Evolutionary conservation across 108 stramenopile genomes (phyloP).

Genomic region (Skeletonema grethae): DNA sequence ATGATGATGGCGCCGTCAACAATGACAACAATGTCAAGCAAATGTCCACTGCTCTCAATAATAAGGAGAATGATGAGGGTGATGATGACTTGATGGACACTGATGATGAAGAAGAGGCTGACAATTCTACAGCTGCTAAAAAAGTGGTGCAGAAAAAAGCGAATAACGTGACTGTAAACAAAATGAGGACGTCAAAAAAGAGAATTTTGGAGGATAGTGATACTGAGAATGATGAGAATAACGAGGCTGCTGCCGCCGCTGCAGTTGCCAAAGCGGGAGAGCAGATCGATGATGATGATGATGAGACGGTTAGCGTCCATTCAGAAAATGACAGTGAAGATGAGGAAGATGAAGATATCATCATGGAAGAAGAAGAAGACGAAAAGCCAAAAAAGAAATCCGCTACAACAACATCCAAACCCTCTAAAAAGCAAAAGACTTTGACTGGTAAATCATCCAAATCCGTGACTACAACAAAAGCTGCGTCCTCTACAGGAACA

Average conservation of each 20-base stretch:
- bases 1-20: not conserved
- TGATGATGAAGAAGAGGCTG: conserved; percentile 20
- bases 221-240: conserved; percentile 16
- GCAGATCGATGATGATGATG: conserved; percentile 27
- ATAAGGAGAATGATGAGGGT: not conserved
- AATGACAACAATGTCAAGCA: not conserved
- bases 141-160: not conserved
- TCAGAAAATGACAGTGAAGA: conserved; percentile 28
- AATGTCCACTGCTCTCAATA: not conserved
- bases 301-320: conserved; percentile 5
- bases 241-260: conserved; percentile 14
- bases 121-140: too few relatives aligned
- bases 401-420: not conserved
- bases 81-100: conserved; percentile 25
- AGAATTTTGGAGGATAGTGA: conserved; percentile 20
- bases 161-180: not conserved
- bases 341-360: conserved; percentile 4
- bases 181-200: conserved; percentile 16
- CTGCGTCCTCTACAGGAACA: conserved; percentile 11
- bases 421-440: conserved; percentile 32
- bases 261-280: not conserved
- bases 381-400: conserved; percentile 33
- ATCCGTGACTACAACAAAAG: not conserved
- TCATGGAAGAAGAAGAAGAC: conserved; percentile 24
- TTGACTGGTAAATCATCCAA: conserved; percentile 20